Evolutionary conservation across 148 eudicot genomes (phyloP).

Genomic region (Silene conica): DNA sequence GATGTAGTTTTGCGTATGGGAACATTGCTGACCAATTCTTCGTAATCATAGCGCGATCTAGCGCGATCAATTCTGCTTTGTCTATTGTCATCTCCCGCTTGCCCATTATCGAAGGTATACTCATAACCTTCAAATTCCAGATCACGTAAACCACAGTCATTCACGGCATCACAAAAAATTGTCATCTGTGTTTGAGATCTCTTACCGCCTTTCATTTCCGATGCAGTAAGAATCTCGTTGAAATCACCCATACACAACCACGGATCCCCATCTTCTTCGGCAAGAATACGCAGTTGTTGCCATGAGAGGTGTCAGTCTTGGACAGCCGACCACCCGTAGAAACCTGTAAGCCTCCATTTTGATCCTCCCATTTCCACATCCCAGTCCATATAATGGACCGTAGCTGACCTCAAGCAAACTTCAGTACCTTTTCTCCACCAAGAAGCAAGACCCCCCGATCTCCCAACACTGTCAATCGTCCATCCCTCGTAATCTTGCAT

Average conservation of each 20-base stretch:
- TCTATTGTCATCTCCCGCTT: no score
- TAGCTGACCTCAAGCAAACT: neutral
- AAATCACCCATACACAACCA: neutral
- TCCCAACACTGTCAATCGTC: neutral
- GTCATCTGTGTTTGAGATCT: no score
- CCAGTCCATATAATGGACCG: conserved; percentile 3
- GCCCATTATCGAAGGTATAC: no score
- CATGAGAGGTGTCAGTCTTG: neutral
- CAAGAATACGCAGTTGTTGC: neutral
- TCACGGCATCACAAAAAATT: no score
- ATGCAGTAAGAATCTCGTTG: no score
- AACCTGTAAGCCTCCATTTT: neutral
- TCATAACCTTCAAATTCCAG: no score
- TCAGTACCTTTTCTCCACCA: neutral
- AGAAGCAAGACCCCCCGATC: neutral
- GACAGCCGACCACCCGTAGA: neutral
- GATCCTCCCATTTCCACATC: neutral
- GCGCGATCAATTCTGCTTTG: no score
- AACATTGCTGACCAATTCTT: no score
- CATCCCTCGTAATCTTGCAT: neutral
- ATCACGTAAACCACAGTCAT: no score
- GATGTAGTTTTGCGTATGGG: no score
- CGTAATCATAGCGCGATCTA: no score
- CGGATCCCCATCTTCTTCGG: neutral
- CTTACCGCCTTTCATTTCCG: no score